Percentiles rank a stretch among this genome's conserved stretches.
Conservation (phyloP, 352 stramenopile species). For the Pythium sp. region DNA sequence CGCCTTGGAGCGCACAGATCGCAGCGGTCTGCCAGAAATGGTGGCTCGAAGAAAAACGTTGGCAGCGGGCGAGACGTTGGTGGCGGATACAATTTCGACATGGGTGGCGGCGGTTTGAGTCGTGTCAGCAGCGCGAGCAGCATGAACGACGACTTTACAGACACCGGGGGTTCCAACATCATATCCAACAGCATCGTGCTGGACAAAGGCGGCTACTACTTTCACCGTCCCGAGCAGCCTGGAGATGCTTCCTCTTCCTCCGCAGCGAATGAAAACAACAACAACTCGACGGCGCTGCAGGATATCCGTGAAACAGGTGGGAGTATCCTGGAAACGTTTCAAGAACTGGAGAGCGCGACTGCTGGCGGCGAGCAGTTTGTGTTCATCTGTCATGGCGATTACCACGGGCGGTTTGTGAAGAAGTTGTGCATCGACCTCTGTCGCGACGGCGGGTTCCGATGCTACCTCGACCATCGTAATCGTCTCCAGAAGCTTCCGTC, state of each 20-base stretch:
- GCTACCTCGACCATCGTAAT: conserved; percentile 63
- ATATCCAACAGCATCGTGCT: conserved; percentile 66
- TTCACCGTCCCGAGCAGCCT: conserved; percentile 37
- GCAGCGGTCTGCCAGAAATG: conserved; percentile 29
- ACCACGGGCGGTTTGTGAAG: conserved; percentile 65
- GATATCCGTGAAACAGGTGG: conserved; percentile 28
- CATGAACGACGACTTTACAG: conserved; percentile 40
- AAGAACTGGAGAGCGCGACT: conserved; percentile 49
- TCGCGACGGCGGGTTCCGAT: conserved; percentile 58
- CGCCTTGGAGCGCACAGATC: conserved; percentile 19
- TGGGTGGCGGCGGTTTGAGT: conserved; percentile 29
- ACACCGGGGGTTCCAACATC: conserved; percentile 21
- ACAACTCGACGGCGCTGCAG: conserved; percentile 17
- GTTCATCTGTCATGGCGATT: conserved; percentile 82
- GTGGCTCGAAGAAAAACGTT: conserved; percentile 19
- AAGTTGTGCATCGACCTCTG: conserved; percentile 71
- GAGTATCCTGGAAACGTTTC: conserved; percentile 58
- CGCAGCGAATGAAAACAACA: conserved; percentile 5
- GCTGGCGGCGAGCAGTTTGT: conserved; percentile 72
- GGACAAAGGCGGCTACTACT: conserved; percentile 69
- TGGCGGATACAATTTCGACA: conserved; percentile 33
- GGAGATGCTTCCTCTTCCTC: not conserved
- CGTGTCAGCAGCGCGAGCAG: conserved; percentile 48
- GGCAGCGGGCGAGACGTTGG: conserved; percentile 27
- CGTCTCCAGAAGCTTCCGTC: conserved; percentile 22